phyloP scores from a whole-genome alignment of 805 yeast genomes.

The Starmerella asiatica region DNA sequence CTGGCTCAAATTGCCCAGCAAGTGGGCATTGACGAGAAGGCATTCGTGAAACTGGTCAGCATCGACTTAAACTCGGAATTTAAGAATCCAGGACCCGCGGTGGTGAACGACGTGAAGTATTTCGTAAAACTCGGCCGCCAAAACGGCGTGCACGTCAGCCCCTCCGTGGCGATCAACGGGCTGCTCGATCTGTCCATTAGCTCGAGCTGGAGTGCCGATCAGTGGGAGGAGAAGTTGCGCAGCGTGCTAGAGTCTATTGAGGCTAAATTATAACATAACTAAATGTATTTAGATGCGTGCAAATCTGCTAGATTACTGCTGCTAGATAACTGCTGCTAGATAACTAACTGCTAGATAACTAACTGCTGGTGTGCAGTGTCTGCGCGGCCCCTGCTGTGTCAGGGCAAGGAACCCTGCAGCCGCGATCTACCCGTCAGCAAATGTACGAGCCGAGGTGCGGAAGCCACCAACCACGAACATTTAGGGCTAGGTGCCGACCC shows the following conservation, averaged over 20 bases:
- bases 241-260: background rate
- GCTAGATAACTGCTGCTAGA: no score
- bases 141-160: constrained; percentile 72
- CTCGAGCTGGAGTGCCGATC: constrained; percentile 43
- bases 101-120: constrained; percentile 53
- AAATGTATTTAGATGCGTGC: no score
- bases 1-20: constrained; percentile 38
- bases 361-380: no score
- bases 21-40: constrained; percentile 31
- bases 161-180: constrained; percentile 64
- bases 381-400: no score
- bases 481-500: no score
- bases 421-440: no score
- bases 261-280: constrained; percentile 2
- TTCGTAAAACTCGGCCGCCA: constrained; percentile 63
- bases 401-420: no score
- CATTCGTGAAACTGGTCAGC: constrained; percentile 27
- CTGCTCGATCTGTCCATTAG: constrained; percentile 44
- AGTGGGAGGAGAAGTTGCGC: constrained; percentile 26
- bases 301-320: no score
- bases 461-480: no score
- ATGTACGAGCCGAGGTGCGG: no score
- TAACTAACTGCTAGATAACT: no score
- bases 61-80: constrained; percentile 28
- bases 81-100: constrained; percentile 44